Conservation (phyloP, 2,329 filamentous ascomycete species). For the Colletotrichum incanum region DNA sequence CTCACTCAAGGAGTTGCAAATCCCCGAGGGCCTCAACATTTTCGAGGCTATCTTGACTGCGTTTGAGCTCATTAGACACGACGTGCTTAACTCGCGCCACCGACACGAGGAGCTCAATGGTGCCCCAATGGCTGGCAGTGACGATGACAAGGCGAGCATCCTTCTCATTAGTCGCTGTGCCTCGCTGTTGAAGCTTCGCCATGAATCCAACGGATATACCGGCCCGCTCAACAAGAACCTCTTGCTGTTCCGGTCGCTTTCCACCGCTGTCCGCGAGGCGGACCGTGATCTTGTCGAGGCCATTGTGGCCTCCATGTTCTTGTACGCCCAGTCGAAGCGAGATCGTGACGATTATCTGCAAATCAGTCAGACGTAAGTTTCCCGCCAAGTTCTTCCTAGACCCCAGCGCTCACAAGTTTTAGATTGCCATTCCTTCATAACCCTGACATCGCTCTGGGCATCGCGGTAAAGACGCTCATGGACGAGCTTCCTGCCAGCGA, state of each 20-base stretch:
- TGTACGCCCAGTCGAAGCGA: slow-evolving; percentile 84
- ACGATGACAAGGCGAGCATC: slow-evolving; percentile 83
- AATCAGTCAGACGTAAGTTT: slow-evolving; percentile 79
- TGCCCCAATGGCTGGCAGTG: slow-evolving; percentile 69
- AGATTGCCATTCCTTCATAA: slow-evolving; percentile 79
- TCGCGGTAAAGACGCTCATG: slow-evolving; percentile 85
- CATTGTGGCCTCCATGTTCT: slow-evolving; percentile 83
- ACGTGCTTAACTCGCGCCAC: slow-evolving; percentile 81
- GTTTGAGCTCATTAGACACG: slow-evolving; percentile 86
- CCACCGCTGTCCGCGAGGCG: slow-evolving; percentile 83
- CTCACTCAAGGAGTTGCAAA: slow-evolving; percentile 59
- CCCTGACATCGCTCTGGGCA: slow-evolving; percentile 82
- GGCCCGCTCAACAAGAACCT: slow-evolving; percentile 93
- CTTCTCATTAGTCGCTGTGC: slow-evolving; percentile 90
- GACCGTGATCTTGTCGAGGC: slow-evolving; percentile 90
- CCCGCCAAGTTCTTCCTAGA: slow-evolving; percentile 5
- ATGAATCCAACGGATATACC: slow-evolving; percentile 91
- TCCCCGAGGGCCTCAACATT: slow-evolving; percentile 63
- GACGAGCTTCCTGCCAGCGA: slow-evolving; percentile 78
- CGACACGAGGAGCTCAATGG: slow-evolving; percentile 69
- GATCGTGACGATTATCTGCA: slow-evolving; percentile 77
- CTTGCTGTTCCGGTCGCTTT: slow-evolving; percentile 87
- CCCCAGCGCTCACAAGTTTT: slow-evolving; percentile 43
- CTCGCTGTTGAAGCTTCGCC: slow-evolving; percentile 85
- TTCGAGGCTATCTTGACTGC: slow-evolving; percentile 87